These are phyloP conservation scores for Chlorella sorokiniana DNA, from an alignment of 139 green algal genomes.

Conservation along the genomic window DNA sequence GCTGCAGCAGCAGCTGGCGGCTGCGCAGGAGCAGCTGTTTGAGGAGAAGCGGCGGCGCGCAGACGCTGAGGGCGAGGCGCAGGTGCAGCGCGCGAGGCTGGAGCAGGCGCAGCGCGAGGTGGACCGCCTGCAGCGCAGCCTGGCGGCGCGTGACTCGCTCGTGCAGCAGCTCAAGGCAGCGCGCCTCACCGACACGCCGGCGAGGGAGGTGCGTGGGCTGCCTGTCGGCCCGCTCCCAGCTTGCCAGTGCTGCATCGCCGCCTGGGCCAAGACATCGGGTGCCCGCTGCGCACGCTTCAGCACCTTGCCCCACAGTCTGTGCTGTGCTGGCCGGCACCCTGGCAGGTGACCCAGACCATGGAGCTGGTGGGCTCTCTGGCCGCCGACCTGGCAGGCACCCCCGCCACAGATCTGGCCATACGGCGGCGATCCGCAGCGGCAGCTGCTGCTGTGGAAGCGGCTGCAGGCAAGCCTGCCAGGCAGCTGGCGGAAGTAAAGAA, in stretches of 20 bases:
- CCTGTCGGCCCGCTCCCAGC: not conserved
- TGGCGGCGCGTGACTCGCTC: constrained; percentile 2
- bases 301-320: not conserved
- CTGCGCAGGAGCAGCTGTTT: constrained; percentile 10
- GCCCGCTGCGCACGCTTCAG: not conserved
- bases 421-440: constrained; percentile 10
- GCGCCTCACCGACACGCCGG: constrained; percentile 3
- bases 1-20: constrained; percentile 26
- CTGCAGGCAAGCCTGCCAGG: constrained; percentile 15
- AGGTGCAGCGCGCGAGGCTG: constrained; percentile 23
- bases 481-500: not conserved
- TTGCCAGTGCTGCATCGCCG: not conserved
- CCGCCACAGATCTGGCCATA: not conserved
- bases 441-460: not conserved
- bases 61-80: constrained; percentile 10
- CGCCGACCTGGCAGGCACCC: constrained; percentile 23
- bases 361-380: constrained; percentile 29
- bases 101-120: constrained; percentile 29
- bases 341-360: constrained; percentile 18
- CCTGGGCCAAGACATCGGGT: not conserved
- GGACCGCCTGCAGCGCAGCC: constrained; percentile 27
- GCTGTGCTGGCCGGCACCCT: not conserved
- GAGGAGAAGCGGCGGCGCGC: constrained; percentile 15
- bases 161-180: constrained; percentile 28
- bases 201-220: not conserved